Percentiles rank a stretch among this genome's conserved stretches.
These are phyloP conservation scores for Neurospora tetrasperma DNA, from an alignment of 495 filamentous ascomycete species.

Conservation along the genomic window DNA sequence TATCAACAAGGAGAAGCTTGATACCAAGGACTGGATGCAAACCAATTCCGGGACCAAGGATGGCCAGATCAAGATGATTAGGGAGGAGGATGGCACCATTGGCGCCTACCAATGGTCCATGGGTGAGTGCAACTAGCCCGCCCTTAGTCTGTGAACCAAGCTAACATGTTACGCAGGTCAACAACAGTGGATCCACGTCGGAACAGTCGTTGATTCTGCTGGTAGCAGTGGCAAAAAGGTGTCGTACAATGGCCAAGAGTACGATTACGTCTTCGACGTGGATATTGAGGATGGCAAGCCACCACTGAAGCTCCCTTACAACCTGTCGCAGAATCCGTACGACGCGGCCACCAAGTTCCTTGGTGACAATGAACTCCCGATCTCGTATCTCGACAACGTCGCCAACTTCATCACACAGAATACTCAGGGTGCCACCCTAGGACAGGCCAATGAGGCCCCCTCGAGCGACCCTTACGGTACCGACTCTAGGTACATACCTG, in stretches of 20 bases:
- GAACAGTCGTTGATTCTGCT: constrained; percentile 84
- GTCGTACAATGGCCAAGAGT: constrained; percentile 76
- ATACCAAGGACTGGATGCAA: constrained; percentile 73
- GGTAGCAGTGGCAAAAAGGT: constrained; percentile 65
- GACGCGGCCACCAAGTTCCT: constrained; percentile 89
- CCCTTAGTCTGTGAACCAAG: not conserved
- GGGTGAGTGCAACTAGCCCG: constrained; percentile 16
- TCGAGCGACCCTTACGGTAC: constrained; percentile 63
- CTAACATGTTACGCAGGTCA: constrained; percentile 22
- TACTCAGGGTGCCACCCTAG: constrained; percentile 75
- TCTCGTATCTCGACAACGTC: constrained; percentile 85
- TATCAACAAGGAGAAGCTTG: constrained; percentile 82
- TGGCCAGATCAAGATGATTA: constrained; percentile 87
- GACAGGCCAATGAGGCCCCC: constrained; percentile 35
- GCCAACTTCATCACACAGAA: constrained; percentile 89
- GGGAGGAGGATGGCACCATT: constrained; percentile 65
- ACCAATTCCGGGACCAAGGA: constrained; percentile 79
- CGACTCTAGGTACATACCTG: constrained; percentile 69
- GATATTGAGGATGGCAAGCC: constrained; percentile 96
- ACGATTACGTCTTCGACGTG: constrained; percentile 97
- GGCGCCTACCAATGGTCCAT: constrained; percentile 74
- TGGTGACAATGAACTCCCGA: constrained; percentile 78
- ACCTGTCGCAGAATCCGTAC: constrained; percentile 85
- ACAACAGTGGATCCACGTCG: constrained; percentile 69
- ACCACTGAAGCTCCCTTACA: constrained; percentile 86